Evolutionary conservation across 2,329 filamentous ascomycete species (phyloP).

Genomic region (Cytospora schulzeri): DNA sequence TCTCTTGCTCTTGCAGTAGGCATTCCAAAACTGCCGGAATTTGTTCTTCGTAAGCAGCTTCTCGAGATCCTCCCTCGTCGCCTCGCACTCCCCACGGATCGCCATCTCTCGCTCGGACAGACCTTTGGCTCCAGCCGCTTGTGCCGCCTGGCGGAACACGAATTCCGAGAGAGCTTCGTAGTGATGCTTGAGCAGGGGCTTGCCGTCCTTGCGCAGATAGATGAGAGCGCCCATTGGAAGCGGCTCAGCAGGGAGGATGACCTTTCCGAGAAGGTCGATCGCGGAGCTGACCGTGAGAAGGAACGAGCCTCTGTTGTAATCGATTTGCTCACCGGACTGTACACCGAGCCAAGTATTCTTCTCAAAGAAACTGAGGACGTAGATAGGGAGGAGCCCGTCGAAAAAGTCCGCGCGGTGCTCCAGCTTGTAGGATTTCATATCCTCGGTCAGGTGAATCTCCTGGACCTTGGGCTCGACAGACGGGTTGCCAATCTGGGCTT

Average conservation of each 20-base stretch:
- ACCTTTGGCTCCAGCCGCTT: not conserved
- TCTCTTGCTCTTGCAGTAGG: not conserved
- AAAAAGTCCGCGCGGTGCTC: not conserved
- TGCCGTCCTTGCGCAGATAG: constrained; percentile 6
- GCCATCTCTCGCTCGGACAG: not conserved
- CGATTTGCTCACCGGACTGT: not conserved
- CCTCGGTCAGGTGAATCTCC: not conserved
- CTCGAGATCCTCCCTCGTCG: not conserved
- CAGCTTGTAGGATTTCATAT: not conserved
- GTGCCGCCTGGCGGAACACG: not conserved
- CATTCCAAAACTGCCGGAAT: not conserved
- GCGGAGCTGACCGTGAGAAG: not conserved
- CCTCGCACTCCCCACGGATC: not conserved
- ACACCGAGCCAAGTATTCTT: not conserved
- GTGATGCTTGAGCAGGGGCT: not conserved
- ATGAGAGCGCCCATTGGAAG: not conserved
- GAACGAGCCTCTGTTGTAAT: not conserved
- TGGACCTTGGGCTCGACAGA: not conserved
- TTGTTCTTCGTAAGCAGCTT: not conserved
- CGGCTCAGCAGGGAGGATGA: not conserved
- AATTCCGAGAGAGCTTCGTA: not conserved
- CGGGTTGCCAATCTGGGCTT: not conserved
- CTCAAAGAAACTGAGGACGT: not conserved
- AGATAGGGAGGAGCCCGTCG: not conserved
- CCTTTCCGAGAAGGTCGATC: not conserved